Evolutionary conservation across 352 stramenopile species (phyloP).

Genomic region (Pythium phragmiticola): DNA sequence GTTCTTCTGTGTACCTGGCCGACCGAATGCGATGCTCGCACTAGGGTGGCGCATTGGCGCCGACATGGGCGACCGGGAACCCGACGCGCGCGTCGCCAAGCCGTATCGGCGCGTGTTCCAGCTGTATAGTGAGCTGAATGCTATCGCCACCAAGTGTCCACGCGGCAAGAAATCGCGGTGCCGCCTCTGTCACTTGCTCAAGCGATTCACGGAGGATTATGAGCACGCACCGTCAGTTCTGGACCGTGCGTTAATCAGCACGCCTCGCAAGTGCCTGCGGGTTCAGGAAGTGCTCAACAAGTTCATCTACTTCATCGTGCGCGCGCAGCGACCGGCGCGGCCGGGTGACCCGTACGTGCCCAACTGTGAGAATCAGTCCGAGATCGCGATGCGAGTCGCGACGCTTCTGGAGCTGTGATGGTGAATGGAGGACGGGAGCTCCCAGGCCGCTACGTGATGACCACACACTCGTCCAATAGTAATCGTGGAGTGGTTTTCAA

Average conservation of each 20-base stretch:
- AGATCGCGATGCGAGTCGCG: neutral
- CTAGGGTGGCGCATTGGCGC: no score
- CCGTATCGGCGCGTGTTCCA: neutral
- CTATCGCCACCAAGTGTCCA: neutral
- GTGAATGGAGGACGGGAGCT: no score
- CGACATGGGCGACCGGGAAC: neutral
- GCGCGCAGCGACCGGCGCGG: neutral
- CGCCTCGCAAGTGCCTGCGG: neutral
- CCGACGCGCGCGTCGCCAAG: neutral
- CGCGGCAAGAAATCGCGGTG: neutral
- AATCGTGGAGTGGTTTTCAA: no score
- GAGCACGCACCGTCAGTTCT: neutral
- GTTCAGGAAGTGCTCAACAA: conserved; percentile 6
- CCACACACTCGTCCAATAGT: no score
- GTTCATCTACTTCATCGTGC: conserved; percentile 2
- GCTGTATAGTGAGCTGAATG: neutral
- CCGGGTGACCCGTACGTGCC: neutral
- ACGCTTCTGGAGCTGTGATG: conserved; percentile 1
- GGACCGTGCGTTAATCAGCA: neutral
- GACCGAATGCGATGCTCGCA: no score
- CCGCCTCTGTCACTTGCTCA: neutral
- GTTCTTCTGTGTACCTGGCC: no score
- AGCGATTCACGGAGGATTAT: neutral
- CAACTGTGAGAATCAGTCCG: conserved; percentile 2
- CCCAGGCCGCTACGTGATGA: no score